Base-by-base conservation (phyloP, 78 protist genomes). In the Polysphondylium violaceum region DNA sequence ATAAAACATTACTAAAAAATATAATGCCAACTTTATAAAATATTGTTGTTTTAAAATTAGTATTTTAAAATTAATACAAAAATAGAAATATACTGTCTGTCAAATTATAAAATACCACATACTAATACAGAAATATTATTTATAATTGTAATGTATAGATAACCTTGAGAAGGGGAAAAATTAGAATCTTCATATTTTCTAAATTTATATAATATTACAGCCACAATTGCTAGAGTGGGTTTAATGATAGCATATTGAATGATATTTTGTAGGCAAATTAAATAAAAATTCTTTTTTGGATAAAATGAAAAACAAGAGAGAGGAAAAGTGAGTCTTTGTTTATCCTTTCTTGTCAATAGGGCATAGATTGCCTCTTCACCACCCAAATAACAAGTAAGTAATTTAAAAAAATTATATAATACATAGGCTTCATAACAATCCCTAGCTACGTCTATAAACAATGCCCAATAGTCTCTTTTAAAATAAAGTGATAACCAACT, bases 41-140 rank as follows among this genome's bases (percentile, higher is more conserved):
- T 36, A 21, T 14, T 35, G 6, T 33, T 5, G 8, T 35, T 7
- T 21, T 2, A 40, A 40, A 44, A 16, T 43, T 29, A 25, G 27
- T 44, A 68, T 40, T 40, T 40, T 65, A 43, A 68, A 43, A 43
- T 7, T 41, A 11, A 25, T 23, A 11, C 6, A 43, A 3, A 3
- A 67, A 43, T 67, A 23, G 31, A 44, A 43, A 44, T n/a, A n/a
- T n/a, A n/a, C n/a, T n/a, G n/a, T n/a, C n/a, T n/a, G n/a, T n/a
- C n/a, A n/a, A n/a, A n/a, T n/a, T n/a, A n/a, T n/a, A 44, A 25
- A 44, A 14, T 69, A n/a, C 40, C 40, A 65, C 35, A 25, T 69
- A 69, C 79, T 19, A 74, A 35, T 17, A 74, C 83, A 9, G 83
- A 74, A 38, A 74, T 58, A 56, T 74, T 74, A 38, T 74, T 74